phyloP scores from a whole-genome alignment of 176 grass and related monocot species.

The Pharus latifolius region DNA sequence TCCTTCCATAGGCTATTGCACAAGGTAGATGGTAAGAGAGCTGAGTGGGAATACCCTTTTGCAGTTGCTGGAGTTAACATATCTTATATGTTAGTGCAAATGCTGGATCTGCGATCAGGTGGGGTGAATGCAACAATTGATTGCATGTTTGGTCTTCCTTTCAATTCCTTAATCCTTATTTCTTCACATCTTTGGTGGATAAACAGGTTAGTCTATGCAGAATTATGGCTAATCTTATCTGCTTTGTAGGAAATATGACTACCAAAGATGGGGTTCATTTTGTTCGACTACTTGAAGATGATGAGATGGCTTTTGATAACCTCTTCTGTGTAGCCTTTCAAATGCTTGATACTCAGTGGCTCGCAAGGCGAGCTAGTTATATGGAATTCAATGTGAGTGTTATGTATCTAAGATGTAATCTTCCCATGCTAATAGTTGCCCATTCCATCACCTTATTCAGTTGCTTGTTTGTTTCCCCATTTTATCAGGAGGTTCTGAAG shows the following conservation, averaged over 20 bases:
- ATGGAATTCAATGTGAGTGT: constrained; percentile 89
- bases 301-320: constrained; percentile 66
- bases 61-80: constrained; percentile 61
- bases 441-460: neutral
- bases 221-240: neutral
- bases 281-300: constrained; percentile 53
- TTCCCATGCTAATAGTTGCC: neutral
- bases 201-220: neutral
- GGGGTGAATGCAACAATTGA: neutral
- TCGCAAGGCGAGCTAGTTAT: constrained; percentile 58
- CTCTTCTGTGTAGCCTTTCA: constrained; percentile 75
- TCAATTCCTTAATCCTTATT: neutral
- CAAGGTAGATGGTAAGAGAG: constrained; percentile 49
- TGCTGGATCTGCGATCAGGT: constrained; percentile 64
- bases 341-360: constrained; percentile 75
- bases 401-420: neutral
- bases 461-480: constrained; percentile 2
- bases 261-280: constrained; percentile 54
- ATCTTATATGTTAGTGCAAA: constrained; percentile 63
- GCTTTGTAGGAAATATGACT: constrained; percentile 35
- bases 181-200: neutral
- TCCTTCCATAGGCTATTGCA: constrained; percentile 64
- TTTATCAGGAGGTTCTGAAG: constrained; percentile 71
- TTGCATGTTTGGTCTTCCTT: neutral
- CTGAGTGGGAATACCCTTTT: constrained; percentile 77